A percentile compares a stretch with the other conserved stretches of the same genome.
phyloP scores from a whole-genome alignment of 2,329 filamentous ascomycete species.

The Neonectria sp. region DNA sequence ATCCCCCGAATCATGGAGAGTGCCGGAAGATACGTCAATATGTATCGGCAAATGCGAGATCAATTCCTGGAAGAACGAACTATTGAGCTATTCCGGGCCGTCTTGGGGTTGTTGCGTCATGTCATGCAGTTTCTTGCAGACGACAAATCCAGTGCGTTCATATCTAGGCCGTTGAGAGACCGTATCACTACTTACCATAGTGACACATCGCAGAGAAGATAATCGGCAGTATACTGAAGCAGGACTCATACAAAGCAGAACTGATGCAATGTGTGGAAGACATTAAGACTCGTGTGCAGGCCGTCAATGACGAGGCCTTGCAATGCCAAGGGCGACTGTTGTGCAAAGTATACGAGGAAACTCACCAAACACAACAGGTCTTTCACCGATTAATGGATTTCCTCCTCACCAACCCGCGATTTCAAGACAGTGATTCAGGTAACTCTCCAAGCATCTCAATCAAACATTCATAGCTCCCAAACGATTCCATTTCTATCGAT shows the following conservation, averaged over 20 bases:
- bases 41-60: constrained; percentile 23
- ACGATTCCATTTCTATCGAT: too few species aligned
- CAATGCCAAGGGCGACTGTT: neutral
- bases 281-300: neutral
- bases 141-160: constrained; percentile 10
- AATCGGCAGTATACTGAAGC: neutral
- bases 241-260: constrained; percentile 8
- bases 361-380: too few species aligned
- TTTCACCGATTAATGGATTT: neutral
- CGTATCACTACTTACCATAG: neutral
- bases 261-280: neutral
- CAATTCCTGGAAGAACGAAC: constrained; percentile 27
- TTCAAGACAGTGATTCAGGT: too few species aligned
- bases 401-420: neutral
- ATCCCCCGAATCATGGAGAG: constrained; percentile 29
- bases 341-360: too few species aligned
- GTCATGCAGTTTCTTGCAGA: constrained; percentile 35
- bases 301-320: constrained; percentile 3
- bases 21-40: constrained; percentile 25
- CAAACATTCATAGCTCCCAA: too few species aligned
- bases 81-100: constrained; percentile 27
- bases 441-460: too few species aligned
- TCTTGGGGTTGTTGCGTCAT: constrained; percentile 20
- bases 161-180: too few species aligned
- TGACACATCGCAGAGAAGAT: neutral